These are phyloP conservation scores for Trichophyton mentagrophytes DNA, from an alignment of 2,329 filamentous ascomycete species.

Conservation along the genomic window DNA sequence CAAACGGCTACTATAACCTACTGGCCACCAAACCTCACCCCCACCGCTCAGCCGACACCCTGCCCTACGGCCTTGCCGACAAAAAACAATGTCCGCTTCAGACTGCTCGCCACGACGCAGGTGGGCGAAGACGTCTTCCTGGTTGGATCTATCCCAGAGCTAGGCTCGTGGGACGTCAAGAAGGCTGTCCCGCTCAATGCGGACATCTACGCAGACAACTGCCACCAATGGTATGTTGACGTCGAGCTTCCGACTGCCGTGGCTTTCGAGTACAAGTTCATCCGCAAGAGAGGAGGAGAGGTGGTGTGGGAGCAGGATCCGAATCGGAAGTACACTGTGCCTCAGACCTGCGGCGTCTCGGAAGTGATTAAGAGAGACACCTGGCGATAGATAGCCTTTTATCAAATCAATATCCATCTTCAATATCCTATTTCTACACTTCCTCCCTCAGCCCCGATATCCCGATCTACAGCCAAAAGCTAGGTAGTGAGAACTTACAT, in stretches of 20 bases:
- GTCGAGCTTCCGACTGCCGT: conserved; percentile 45
- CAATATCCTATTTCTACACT: not conserved
- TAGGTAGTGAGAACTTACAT: not conserved
- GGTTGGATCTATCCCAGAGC: conserved; percentile 44
- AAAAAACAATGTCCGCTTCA: conserved; percentile 50
- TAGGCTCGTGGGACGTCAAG: conserved; percentile 50
- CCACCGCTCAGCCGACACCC: conserved; percentile 16
- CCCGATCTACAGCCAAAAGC: not conserved
- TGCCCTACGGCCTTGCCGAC: conserved; percentile 17
- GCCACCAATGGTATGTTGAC: conserved; percentile 50
- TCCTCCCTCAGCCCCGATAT: not conserved
- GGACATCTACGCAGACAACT: conserved; percentile 43
- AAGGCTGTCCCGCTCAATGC: conserved; percentile 47
- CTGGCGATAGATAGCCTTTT: conserved; percentile 23
- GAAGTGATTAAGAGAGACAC: conserved; percentile 26
- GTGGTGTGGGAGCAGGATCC: conserved; percentile 53
- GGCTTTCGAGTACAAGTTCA: conserved; percentile 55
- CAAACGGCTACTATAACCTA: conserved; percentile 21
- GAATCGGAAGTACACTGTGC: conserved; percentile 32
- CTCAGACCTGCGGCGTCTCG: conserved; percentile 23
- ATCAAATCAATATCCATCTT: not conserved
- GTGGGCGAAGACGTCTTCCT: conserved; percentile 55
- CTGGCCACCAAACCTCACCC: conserved; percentile 22
- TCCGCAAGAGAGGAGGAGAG: conserved; percentile 44
- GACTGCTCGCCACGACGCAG: conserved; percentile 43